Evolutionary conservation across 2,329 filamentous ascomycete genomes (phyloP).

Genomic region (Sporothrix pseudoabietina): DNA sequence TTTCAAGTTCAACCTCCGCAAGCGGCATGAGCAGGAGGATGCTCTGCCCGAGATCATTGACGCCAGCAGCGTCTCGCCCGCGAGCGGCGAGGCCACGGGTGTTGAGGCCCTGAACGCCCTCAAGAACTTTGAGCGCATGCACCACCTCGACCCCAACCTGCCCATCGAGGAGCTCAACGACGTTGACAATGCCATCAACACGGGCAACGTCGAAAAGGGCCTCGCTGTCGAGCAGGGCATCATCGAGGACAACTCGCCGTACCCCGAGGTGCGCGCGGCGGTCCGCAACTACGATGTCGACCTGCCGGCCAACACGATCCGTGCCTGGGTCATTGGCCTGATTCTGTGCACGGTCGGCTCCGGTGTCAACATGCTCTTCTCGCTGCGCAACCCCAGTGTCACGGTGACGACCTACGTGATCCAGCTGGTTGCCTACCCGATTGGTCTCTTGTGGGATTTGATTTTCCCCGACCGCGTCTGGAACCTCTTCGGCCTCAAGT

Average conservation of each 20-base stretch:
- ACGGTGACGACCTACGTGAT: constrained; percentile 63
- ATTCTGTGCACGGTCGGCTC: constrained; percentile 61
- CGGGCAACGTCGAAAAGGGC: constrained; percentile 58
- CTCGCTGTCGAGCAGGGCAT: constrained; percentile 60
- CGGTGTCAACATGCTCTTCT: constrained; percentile 61
- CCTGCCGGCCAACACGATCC: constrained; percentile 64
- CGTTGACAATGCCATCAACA: constrained; percentile 59
- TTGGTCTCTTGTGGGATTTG: constrained; percentile 58
- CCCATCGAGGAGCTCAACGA: constrained; percentile 64
- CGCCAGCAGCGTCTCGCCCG: not conserved
- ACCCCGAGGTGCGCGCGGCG: constrained; percentile 58
- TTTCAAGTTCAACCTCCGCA: constrained; percentile 42
- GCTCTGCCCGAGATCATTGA: constrained; percentile 43
- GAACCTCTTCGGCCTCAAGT: constrained; percentile 55
- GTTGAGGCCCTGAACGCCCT: constrained; percentile 47
- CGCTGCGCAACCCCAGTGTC: constrained; percentile 60
- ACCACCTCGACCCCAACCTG: constrained; percentile 66
- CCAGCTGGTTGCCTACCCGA: constrained; percentile 63
- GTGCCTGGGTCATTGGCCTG: constrained; percentile 61
- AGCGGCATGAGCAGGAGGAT: constrained; percentile 51
- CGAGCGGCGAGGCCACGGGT: not conserved
- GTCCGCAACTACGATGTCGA: constrained; percentile 40
- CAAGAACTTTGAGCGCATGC: constrained; percentile 60
- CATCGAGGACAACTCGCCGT: constrained; percentile 67
- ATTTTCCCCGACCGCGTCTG: constrained; percentile 57